Percentiles rank a stretch among this genome's conserved stretches.
Conservation (phyloP, 192 early-diverging fungal species). For the Linnemannia exigua region DNA sequence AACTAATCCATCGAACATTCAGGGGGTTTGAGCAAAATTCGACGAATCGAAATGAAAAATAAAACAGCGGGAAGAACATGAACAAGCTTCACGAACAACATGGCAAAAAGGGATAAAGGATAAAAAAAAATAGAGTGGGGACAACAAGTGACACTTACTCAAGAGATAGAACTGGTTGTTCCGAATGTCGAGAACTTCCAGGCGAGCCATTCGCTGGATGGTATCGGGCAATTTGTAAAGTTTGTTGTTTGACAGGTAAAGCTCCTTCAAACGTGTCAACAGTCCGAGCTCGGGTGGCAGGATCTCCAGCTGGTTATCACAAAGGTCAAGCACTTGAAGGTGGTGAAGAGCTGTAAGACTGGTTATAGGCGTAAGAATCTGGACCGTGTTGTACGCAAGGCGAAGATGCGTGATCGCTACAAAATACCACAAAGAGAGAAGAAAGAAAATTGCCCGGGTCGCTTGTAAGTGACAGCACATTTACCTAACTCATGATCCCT, state of each 20-base stretch:
- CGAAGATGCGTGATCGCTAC: slow-evolving; percentile 53
- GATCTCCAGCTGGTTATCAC: slow-evolving; percentile 50
- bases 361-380: slow-evolving; percentile 22
- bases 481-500: background rate
- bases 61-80: slow-evolving; percentile 1
- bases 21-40: background rate
- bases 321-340: slow-evolving; percentile 56
- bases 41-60: background rate
- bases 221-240: slow-evolving; percentile 51
- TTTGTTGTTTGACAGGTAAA: slow-evolving; percentile 51
- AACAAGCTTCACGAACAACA: background rate
- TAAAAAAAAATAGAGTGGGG: background rate
- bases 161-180: slow-evolving; percentile 47
- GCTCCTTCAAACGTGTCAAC: slow-evolving; percentile 46
- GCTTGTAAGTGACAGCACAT: background rate
- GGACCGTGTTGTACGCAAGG: slow-evolving; percentile 44
- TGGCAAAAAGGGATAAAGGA: background rate
- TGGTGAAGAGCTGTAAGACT: slow-evolving; percentile 33
- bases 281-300: slow-evolving; percentile 55
- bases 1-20: background rate
- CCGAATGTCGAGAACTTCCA: slow-evolving; percentile 57
- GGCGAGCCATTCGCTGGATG: slow-evolving; percentile 42
- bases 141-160: slow-evolving; percentile 36
- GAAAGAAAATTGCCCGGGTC: background rate
- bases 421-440: background rate